Evolutionary conservation across 108 stramenopile genomes (phyloP), one percentile per base, ranked within the genome.

Genomic region (Chaetoceros muelleri): DNA sequence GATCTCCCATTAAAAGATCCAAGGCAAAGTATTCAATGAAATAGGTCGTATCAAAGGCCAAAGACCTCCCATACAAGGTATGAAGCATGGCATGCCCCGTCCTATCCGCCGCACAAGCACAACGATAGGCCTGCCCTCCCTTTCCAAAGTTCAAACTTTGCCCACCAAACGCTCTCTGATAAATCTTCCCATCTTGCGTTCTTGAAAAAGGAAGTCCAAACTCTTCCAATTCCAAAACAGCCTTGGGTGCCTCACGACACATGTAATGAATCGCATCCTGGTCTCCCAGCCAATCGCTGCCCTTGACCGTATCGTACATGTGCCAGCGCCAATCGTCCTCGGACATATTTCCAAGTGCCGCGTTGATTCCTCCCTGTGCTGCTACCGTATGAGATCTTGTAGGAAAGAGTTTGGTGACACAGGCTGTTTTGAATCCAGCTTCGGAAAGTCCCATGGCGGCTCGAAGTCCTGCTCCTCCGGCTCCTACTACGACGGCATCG

Each of bases 191-290:
- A 48, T 98, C 95, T 69, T 97, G 96, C 24, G 97, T 98, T 2
- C 91, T 78, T 21, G 79, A 81, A 75, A 96, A 96, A 24, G 96
- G 96, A 58, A 96, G 75, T 17, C 91, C 91, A 52, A 93, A 93
- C 55, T 87, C 84, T 78, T 98, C 99, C 52, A 99, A 75, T 75
- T 99, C 99, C 56, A 95, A 67, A 8, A 98, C 96, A 21, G 96
- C 95, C 61, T 70, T 67, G 49, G 99, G 99, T 22, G 99, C 99
- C 76, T 99, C 99, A 19, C 95, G 72, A 72, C 97, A 98, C 99
- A 99, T 99, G 96, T 99, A 99, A 72, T 98, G 97, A 65, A 99
- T 99, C 61, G 99, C 96, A 73, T 99, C 98, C 77, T 99, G 99
- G 77, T 99, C 99, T 18, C 99, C 99, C 7, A 99, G 84, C 96